Base-by-base conservation (phyloP, 2,329 filamentous ascomycete species). In the Cryphonectria japonica region DNA sequence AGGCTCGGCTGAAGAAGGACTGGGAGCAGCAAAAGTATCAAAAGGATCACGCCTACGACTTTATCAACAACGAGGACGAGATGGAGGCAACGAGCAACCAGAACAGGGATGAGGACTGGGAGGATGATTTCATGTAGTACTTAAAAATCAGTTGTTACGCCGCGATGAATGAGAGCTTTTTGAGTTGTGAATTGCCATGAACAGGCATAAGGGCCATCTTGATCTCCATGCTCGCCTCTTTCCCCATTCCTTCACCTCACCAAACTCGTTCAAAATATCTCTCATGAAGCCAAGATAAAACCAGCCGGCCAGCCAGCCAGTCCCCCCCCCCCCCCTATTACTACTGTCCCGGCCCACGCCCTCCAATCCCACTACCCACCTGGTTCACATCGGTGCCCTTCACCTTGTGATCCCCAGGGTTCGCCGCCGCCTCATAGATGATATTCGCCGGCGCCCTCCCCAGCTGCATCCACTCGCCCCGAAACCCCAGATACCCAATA, bases 11-110 rank as follows among this genome's bases (percentile, higher is more conserved):
- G 63, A 88, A 90, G 66, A 91, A 94, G 80, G 93, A 98, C 83
- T 88, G 93, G 74, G 92, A 93, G 81, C 92, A 97, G 81, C 89
- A 95, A 82, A 97, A 97, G 81, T 97, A 91, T 87, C 93, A 97
- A 82, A 96, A 96, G 82, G 94, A 97, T n/a, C 95, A 99, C 82
- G 95, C 95, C 1, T 99, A 99, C 80, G 96, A 98, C 79, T 94
- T 97, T 63, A 82, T 98, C 68, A 94, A 97, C 80, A 89, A 88
- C 5, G 94, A 97, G 68, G 93, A 97, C 71, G 92, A 92, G 76
- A 86, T 97, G 83, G 89, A 89, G 60, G 83, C 81, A 32, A 89
- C 90, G 69, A 97, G 91, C 83, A 99, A 99, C 81, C 93, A 98
- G 82, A 90, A 97, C 78, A 88, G 94, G 19, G 86, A 87, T 73